These are phyloP conservation scores for Metarhizium robertsii DNA, from an alignment of 2,329 filamentous ascomycete genomes.

Conservation along the genomic window DNA sequence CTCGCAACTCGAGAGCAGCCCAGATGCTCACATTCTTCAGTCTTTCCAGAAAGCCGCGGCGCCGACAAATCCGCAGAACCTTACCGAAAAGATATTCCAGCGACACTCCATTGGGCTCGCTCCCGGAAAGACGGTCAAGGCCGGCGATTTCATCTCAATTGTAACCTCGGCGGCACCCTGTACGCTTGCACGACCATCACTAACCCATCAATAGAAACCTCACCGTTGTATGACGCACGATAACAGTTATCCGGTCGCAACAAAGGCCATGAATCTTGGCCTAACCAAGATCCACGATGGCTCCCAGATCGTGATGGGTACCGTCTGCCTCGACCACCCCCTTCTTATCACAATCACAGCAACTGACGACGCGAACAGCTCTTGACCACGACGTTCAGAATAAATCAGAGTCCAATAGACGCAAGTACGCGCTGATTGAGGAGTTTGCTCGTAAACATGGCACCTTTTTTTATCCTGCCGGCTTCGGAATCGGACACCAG, in stretches of 20 bases:
- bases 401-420: conserved; percentile 64
- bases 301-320: conserved; percentile 68
- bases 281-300: conserved; percentile 60
- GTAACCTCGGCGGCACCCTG: too few species aligned
- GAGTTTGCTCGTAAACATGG: conserved; percentile 70
- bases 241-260: conserved; percentile 66
- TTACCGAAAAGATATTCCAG: too few species aligned
- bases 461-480: conserved; percentile 64
- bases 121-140: too few species aligned
- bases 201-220: conserved; percentile 26
- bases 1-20: too few species aligned
- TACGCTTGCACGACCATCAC: too few species aligned
- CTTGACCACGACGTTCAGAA: conserved; percentile 86
- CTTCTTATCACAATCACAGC: neutral
- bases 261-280: conserved; percentile 71
- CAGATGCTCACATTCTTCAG: too few species aligned
- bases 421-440: conserved; percentile 74
- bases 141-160: too few species aligned
- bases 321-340: too few species aligned
- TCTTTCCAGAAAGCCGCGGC: too few species aligned
- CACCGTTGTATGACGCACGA: conserved; percentile 77
- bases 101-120: too few species aligned
- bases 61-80: too few species aligned
- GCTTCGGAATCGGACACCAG: conserved; percentile 77
- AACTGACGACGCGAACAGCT: too few species aligned